Evolutionary conservation across 2,329 filamentous ascomycete species (phyloP).

Genomic region (Remersonia thermophila): DNA sequence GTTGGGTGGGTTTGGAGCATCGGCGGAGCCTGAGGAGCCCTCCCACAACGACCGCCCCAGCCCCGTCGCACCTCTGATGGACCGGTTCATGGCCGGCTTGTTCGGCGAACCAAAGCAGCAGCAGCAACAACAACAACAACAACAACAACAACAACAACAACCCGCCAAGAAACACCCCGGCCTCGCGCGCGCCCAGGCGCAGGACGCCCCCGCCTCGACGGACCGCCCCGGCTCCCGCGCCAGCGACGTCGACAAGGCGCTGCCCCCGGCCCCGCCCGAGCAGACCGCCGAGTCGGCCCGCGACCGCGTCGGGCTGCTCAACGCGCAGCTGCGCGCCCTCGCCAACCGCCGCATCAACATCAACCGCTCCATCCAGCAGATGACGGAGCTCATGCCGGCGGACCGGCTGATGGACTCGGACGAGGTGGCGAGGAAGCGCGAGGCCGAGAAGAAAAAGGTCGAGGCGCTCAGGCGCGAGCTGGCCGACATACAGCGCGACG

Average conservation of each 20-base stretch:
- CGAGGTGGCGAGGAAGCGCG: constrained; percentile 45
- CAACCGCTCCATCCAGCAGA: constrained; percentile 58
- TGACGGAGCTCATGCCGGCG: constrained; percentile 65
- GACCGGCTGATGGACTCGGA: constrained; percentile 56
- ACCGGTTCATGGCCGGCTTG: too few species aligned
- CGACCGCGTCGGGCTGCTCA: constrained; percentile 54
- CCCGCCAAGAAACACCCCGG: neutral
- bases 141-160: constrained; percentile 18
- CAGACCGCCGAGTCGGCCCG: constrained; percentile 32
- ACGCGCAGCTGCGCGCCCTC: constrained; percentile 53
- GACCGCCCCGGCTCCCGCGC: constrained; percentile 14
- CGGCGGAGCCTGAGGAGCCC: constrained; percentile 21
- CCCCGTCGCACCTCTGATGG: constrained; percentile 51
- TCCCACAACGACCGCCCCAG: too few species aligned
- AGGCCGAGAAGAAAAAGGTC: constrained; percentile 51
- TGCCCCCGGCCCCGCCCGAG: constrained; percentile 51
- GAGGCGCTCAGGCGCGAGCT: constrained; percentile 53
- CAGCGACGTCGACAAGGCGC: constrained; percentile 37
- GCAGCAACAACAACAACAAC: constrained; percentile 17
- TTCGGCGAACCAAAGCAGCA: too few species aligned
- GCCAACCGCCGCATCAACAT: constrained; percentile 59
- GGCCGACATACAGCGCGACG: constrained; percentile 60
- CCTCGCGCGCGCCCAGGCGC: too few species aligned
- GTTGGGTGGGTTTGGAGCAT: constrained; percentile 5
- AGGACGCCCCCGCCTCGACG: too few species aligned